Percentiles rank a stretch among this genome's conserved stretches.
These are phyloP conservation scores for Gossypium mustelinum DNA, from an alignment of 345 rosid genomes.

Conservation along the genomic window DNA sequence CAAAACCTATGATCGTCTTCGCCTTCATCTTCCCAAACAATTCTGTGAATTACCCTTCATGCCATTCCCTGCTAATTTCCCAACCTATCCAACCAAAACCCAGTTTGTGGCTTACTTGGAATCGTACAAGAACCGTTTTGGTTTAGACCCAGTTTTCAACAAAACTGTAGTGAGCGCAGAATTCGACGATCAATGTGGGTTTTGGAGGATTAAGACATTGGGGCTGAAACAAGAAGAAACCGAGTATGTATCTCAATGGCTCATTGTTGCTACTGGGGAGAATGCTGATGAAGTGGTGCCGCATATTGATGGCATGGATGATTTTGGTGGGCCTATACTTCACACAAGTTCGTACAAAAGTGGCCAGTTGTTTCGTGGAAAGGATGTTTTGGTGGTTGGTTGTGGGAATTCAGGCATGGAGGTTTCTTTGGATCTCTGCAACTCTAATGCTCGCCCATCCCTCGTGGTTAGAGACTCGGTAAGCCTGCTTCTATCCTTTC, in stretches of 20 bases:
- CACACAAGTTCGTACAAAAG: constrained; percentile 61
- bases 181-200: constrained; percentile 36
- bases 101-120: constrained; percentile 62
- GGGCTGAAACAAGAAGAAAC: constrained; percentile 34
- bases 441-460: constrained; percentile 55
- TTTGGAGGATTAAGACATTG: constrained; percentile 56
- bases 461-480: constrained; percentile 83
- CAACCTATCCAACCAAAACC: constrained; percentile 74
- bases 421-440: constrained; percentile 81
- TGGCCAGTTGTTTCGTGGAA: constrained; percentile 45
- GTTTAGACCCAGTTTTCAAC: constrained; percentile 48
- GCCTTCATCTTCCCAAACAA: constrained; percentile 84
- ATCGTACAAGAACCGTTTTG: constrained; percentile 38
- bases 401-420: constrained; percentile 98
- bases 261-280: constrained; percentile 80
- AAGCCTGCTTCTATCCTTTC: constrained; percentile 18
- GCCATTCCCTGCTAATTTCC: constrained; percentile 59
- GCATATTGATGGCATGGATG: constrained; percentile 47
- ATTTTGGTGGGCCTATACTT: constrained; percentile 47
- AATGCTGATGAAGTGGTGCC: constrained; percentile 73
- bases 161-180: constrained; percentile 48
- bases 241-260: constrained; percentile 55
- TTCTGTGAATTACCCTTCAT: constrained; percentile 71
- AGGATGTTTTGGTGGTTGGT: constrained; percentile 73
- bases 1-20: constrained; percentile 84